phyloP scores from a whole-genome alignment of 2,329 filamentous ascomycete genomes.

The Aspergillus fructus region DNA sequence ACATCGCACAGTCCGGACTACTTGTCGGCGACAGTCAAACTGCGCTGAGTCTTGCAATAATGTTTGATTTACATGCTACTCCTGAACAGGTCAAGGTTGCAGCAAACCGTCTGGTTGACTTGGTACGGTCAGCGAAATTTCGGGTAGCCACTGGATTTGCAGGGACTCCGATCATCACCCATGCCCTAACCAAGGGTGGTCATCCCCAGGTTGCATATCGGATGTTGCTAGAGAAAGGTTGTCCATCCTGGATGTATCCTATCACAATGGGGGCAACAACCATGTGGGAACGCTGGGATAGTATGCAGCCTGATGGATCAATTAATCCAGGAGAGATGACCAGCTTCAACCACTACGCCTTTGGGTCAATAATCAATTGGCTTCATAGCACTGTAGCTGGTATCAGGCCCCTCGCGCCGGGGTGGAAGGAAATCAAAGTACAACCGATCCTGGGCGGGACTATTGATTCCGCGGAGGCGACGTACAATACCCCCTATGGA shows the following conservation, averaged over 20 bases:
- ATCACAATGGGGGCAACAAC: conserved; percentile 45
- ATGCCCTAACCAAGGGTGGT: conserved; percentile 26
- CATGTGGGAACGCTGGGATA: conserved; percentile 48
- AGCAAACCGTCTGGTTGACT: conserved; percentile 11
- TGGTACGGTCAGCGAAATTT: conserved; percentile 28
- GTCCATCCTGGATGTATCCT: conserved; percentile 42
- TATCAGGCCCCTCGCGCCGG: conserved; percentile 27
- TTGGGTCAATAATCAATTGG: conserved; percentile 42
- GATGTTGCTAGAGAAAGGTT: conserved; percentile 38
- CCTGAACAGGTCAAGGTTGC: conserved; percentile 5
- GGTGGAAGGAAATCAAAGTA: conserved; percentile 32
- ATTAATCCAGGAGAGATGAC: conserved; percentile 46
- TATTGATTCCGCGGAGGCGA: conserved; percentile 28
- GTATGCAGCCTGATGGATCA: conserved; percentile 36
- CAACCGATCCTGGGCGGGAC: conserved; percentile 32
- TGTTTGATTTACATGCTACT: conserved; percentile 25
- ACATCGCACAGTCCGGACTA: conserved; percentile 28
- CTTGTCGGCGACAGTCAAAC: conserved; percentile 35
- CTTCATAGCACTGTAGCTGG: conserved; percentile 32
- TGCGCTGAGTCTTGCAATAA: conserved; percentile 22
- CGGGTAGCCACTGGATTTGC: conserved; percentile 38
- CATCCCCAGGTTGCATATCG: conserved; percentile 33
- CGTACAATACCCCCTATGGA: conserved; percentile 34
- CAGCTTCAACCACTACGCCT: conserved; percentile 45
- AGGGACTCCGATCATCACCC: conserved; percentile 29